These are phyloP conservation scores for Diacronema lutheri DNA, from an alignment of 78 protist species.

Conservation along the genomic window DNA sequence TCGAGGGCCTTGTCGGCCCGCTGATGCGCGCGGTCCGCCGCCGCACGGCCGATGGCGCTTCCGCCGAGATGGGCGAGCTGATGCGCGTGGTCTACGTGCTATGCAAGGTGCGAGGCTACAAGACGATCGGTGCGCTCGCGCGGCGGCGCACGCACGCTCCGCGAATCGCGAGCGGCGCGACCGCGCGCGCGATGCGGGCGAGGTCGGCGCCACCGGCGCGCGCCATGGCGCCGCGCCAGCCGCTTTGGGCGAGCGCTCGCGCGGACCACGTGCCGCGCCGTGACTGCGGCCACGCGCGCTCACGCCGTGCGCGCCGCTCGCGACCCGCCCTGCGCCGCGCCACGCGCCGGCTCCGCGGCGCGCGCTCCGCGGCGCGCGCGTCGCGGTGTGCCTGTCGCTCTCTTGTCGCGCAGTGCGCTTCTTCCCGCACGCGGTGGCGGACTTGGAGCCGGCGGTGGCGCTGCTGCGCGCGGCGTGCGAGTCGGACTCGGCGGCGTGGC, in stretches of 20 bases:
- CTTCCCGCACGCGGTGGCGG: conserved; percentile 52
- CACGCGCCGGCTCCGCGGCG: no score
- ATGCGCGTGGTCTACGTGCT: conserved; percentile 34
- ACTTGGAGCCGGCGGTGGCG: conserved; percentile 33
- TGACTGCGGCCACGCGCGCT: no score
- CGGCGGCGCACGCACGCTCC: background rate
- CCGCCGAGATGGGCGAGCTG: background rate
- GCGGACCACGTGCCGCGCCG: no score
- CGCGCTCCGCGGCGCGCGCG: no score
- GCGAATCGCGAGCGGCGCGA: background rate
- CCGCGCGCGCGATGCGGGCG: background rate
- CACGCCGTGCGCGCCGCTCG: no score
- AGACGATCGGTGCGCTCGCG: conserved; percentile 12
- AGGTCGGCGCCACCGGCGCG: background rate
- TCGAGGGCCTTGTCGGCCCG: conserved; percentile 19
- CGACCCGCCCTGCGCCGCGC: no score
- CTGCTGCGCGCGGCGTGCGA: background rate
- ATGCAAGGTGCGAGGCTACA: conserved; percentile 59
- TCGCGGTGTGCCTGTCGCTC: no score
- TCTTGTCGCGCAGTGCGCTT: conserved; percentile 1
- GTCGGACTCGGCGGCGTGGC: background rate
- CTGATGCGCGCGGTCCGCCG: background rate
- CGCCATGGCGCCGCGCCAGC: background rate
- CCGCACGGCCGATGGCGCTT: background rate
- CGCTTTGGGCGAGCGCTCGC: no score